Conservation (phyloP, 1,284 basidiomycete species). For the Leccinum pachyderme region DNA sequence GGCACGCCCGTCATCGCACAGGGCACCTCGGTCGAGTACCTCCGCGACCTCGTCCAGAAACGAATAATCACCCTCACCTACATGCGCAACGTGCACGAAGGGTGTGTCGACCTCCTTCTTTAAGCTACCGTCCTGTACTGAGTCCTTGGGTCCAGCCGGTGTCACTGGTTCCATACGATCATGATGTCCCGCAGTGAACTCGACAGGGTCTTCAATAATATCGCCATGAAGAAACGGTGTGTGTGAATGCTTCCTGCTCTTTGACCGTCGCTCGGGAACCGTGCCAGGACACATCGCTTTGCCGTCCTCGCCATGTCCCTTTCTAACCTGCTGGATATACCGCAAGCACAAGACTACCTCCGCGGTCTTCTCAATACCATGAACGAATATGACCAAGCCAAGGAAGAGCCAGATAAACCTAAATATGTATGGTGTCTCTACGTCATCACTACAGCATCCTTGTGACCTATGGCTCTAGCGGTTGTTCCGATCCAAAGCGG, state of each 20-base stretch:
- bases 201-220: slow-evolving; percentile 70
- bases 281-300: slow-evolving; percentile 68
- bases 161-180: slow-evolving; percentile 88
- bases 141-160: slow-evolving; percentile 46
- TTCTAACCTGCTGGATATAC: slow-evolving; percentile 75
- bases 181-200: slow-evolving; percentile 72
- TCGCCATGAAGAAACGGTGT: slow-evolving; percentile 75
- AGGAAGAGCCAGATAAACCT: slow-evolving; percentile 78
- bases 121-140: slow-evolving; percentile 6
- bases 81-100: slow-evolving; percentile 79
- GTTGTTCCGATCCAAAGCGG: slow-evolving; percentile 56
- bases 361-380: slow-evolving; percentile 68
- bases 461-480: slow-evolving; percentile 39
- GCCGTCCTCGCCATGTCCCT: slow-evolving; percentile 83
- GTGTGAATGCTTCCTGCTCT: slow-evolving; percentile 16
- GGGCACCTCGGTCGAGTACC: slow-evolving; percentile 70
- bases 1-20: slow-evolving; percentile 40
- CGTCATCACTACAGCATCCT: slow-evolving; percentile 3
- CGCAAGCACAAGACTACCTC: slow-evolving; percentile 74
- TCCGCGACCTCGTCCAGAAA: slow-evolving; percentile 77
- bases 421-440: slow-evolving; percentile 59
- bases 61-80: slow-evolving; percentile 82
- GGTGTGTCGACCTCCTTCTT: slow-evolving; percentile 46
- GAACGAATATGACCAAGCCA: slow-evolving; percentile 75
- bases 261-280: slow-evolving; percentile 1